phyloP scores from a whole-genome alignment of 2,329 filamentous ascomycete species.

The Beauveria sp. region DNA sequence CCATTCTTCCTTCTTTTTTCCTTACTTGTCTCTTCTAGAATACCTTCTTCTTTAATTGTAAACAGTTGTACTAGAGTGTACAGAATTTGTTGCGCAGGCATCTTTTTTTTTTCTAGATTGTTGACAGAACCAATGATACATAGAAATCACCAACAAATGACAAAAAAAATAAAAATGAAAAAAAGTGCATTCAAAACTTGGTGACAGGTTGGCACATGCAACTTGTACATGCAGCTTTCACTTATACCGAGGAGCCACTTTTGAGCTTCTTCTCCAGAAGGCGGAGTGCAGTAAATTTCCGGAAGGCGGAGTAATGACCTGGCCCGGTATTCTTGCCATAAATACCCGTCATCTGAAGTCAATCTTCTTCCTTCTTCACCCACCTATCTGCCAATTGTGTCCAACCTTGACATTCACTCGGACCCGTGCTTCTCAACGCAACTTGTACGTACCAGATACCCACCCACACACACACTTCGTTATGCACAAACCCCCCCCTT shows the following conservation, averaged over 20 bases:
- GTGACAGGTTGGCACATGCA: neutral
- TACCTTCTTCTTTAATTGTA: neutral
- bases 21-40: neutral
- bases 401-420: neutral
- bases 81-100: neutral
- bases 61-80: neutral
- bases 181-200: neutral
- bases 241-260: constrained; percentile 2
- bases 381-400: neutral
- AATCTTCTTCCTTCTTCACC: neutral
- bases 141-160: constrained; percentile 2
- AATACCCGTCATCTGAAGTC: neutral
- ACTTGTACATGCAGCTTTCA: neutral
- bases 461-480: neutral
- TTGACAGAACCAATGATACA: neutral
- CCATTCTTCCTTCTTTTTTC: neutral
- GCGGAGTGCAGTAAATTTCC: neutral
- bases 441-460: neutral
- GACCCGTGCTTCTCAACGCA: neutral
- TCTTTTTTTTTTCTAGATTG: neutral
- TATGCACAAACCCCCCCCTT: neutral
- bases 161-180: neutral
- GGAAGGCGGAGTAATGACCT: neutral
- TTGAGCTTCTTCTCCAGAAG: neutral
- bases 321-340: neutral